Conservation (phyloP, 495 filamentous ascomycete species). For the Trichoderma gamsii region DNA sequence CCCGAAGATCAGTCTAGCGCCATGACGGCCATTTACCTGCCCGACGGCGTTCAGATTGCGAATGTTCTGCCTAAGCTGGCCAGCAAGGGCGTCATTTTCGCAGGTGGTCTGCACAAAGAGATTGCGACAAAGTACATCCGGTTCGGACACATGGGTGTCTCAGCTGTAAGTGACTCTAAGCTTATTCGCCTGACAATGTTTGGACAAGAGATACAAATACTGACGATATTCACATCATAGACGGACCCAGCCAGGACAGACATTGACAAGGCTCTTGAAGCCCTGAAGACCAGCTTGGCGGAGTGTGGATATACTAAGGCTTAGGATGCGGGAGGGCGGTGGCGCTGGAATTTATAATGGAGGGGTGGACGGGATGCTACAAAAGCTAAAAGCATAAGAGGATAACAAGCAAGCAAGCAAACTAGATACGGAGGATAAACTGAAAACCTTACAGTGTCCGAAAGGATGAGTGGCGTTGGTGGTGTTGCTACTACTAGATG, state of each 20-base stretch:
- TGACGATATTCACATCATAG: slow-evolving; percentile 25
- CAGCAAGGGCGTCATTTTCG: slow-evolving; percentile 89
- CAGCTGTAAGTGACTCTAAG: slow-evolving; percentile 51
- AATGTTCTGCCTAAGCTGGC: slow-evolving; percentile 80
- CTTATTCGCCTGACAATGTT: not conserved
- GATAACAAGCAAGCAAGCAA: too few relatives aligned
- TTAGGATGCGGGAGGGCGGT: slow-evolving; percentile 23
- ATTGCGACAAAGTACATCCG: slow-evolving; percentile 54
- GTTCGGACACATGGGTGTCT: slow-evolving; percentile 93
- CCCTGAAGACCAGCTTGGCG: slow-evolving; percentile 63
- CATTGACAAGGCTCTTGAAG: slow-evolving; percentile 73
- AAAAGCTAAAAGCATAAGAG: not conserved
- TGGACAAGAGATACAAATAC: not conserved
- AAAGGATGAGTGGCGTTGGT: not conserved
- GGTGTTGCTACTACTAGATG: not conserved
- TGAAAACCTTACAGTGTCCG: not conserved
- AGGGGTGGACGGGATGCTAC: not conserved
- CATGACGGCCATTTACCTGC: slow-evolving; percentile 96
- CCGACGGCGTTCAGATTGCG: slow-evolving; percentile 69
- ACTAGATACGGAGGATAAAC: too few relatives aligned
- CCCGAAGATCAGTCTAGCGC: slow-evolving; percentile 89
- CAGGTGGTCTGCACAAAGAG: slow-evolving; percentile 87
- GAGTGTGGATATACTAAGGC: slow-evolving; percentile 63
- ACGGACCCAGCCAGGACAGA: slow-evolving; percentile 59
- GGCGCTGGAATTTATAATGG: slow-evolving; percentile 4